Evolutionary conservation across 441 rosid species (phyloP), one percentile per base, ranked within the genome.

Genomic region (Corymbia calophylla): DNA sequence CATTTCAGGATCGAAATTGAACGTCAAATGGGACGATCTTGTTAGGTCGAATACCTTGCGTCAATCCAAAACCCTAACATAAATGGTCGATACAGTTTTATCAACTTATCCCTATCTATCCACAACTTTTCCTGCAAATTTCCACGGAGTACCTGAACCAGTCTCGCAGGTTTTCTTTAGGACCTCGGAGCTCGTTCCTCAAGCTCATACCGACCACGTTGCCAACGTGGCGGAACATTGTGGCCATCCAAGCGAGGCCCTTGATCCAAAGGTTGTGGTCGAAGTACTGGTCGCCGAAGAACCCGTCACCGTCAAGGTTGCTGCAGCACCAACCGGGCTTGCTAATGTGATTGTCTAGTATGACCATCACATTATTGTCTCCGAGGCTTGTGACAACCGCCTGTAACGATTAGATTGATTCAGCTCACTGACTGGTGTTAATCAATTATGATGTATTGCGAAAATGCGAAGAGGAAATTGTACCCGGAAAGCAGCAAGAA

Each of bases 271-370:
- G 73, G 29, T 73, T 32, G 5, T 88, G 91, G 48, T 89, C 53
- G 3, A 89, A 89, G 88, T 86, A 86, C 23, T 8, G 17, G 48
- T 89, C 87, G 0, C 87, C 80, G 32, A 89, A 89, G 88, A 87
- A 89, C 10, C n/a, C 91, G 3, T 89, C 87, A 19, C 87, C 81
- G 9, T 89, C 91, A 1, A 9, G 32, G 54, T 13, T 49, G 10
- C 35, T 27, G 32, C 91, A 87, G 47, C 91, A 89, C 91, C 91
- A 89, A 21, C 91, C 89, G 14, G 91, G 90, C 27, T 66, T 53
- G 15, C 87, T 89, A 35, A 89, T 3, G 55, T 89, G 90, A 87
- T 89, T 89, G 88, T 89, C 90, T 6, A 86, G 86, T 58, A 89
- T 54, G 51, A 89, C 88, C 90, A 86, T 89, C 53, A 89, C 51